A percentile compares a stretch with the other conserved stretches of the same genome.
Evolutionary conservation across 345 rosid genomes (phyloP).

Genomic region (Dipteronia sinensis): DNA sequence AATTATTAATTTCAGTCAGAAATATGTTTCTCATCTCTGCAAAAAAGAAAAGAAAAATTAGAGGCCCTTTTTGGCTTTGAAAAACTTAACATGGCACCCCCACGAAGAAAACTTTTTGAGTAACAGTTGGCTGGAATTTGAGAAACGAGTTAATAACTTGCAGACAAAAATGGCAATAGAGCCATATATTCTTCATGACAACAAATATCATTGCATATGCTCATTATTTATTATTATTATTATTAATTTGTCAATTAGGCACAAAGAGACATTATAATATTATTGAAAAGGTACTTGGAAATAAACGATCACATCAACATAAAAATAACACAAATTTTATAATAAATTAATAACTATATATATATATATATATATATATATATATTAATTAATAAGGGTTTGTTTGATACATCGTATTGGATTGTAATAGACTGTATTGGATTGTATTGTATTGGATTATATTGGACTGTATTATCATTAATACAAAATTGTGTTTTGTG

Average conservation of each 20-base stretch:
- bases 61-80: conserved; percentile 4
- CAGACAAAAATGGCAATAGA: conserved; percentile 17
- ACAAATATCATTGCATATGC: conserved; percentile 21
- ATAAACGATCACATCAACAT: not conserved
- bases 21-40: conserved; percentile 22
- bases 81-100: not conserved
- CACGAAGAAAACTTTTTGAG: conserved; percentile 19
- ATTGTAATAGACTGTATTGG: no score
- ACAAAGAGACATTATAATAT: not conserved
- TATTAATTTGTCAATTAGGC: conserved; percentile 1
- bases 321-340: no score
- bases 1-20: not conserved
- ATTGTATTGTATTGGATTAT: no score
- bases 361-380: no score
- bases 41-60: not conserved
- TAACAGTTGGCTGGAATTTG: conserved; percentile 13
- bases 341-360: no score
- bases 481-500: no score
- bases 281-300: conserved; percentile 11
- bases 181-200: conserved; percentile 14
- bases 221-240: not conserved
- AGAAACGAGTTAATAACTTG: conserved; percentile 13
- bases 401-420: no score
- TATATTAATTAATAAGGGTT: no score
- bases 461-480: no score